These are phyloP conservation scores for Lecanicillium sp. DNA, from an alignment of 2,329 filamentous ascomycete genomes.

Conservation along the genomic window DNA sequence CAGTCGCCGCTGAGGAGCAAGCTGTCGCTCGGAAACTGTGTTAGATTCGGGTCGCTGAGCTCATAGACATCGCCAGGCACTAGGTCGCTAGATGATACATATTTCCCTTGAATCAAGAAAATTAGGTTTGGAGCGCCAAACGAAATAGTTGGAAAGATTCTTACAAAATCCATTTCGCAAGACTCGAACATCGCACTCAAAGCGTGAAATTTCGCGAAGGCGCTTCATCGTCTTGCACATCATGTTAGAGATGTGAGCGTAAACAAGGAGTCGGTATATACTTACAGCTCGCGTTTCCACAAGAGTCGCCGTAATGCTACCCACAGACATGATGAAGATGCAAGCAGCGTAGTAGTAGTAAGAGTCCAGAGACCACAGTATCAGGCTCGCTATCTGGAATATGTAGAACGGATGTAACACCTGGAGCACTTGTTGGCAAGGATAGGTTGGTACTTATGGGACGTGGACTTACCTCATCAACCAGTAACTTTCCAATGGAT, in stretches of 20 bases:
- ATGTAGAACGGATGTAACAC: slow-evolving; percentile 97
- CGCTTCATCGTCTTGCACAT: slow-evolving; percentile 70
- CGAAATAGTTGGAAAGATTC: slow-evolving; percentile 17
- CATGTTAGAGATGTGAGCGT: slow-evolving; percentile 1
- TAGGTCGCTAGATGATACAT: slow-evolving; percentile 76
- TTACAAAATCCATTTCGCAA: slow-evolving; percentile 88
- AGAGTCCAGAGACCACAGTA: slow-evolving; percentile 90
- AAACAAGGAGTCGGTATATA: slow-evolving; percentile 7
- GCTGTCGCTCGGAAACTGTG: slow-evolving; percentile 87
- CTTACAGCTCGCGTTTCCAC: slow-evolving; percentile 77
- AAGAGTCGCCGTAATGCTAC: slow-evolving; percentile 83
- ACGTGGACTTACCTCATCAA: slow-evolving; percentile 62
- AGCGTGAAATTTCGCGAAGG: slow-evolving; percentile 82
- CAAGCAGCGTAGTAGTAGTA: slow-evolving; percentile 97
- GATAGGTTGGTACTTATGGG: background rate
- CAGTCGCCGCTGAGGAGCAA: slow-evolving; percentile 87
- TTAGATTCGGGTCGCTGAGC: slow-evolving; percentile 83
- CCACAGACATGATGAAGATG: slow-evolving; percentile 89
- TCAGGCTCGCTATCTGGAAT: slow-evolving; percentile 89
- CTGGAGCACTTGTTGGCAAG: slow-evolving; percentile 25
- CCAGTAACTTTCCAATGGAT: slow-evolving; percentile 67
- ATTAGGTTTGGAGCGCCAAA: background rate
- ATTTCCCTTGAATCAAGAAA: slow-evolving; percentile 50
- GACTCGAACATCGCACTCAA: slow-evolving; percentile 92
- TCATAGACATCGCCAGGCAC: slow-evolving; percentile 97